Base-by-base conservation (phyloP, 768 basidiomycete species). In the Pleurotus tuber-regium region DNA sequence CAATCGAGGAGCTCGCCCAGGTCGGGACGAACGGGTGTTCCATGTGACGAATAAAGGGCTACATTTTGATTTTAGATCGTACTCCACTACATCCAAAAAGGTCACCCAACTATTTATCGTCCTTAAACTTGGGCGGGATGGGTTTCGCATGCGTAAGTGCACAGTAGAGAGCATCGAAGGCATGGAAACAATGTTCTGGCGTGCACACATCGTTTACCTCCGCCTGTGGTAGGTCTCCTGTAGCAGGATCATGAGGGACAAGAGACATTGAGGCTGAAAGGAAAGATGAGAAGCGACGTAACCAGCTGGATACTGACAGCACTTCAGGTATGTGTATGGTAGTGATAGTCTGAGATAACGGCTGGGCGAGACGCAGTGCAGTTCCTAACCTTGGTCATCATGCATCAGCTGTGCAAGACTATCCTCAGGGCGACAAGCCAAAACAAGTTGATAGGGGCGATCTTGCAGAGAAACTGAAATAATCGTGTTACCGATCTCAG, bases 21-120 rank as follows among this genome's bases (percentile, higher is more conserved):
- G 71, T 51, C 80, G 82, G 52, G 75, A 76, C 26, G 80, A 75
- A 53, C 78, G 79, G 39, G 82, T 86, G 68, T 92, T 94, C 95
- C 95, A 99, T 4, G 96, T 98, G 26, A 98, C 92, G 68, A 99
- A 99, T 50, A 99, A 75, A 10, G 95, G 93, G 68, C 92, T 93
- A 56, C 38, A 12, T 30, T 19, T 33, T 19, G 51, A 16, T 33
- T 43, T 26, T 14, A 42, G 7, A 9, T 24, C 14, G 9, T 42
- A 14, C 12, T 18, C 23, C 7, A 23, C 7, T 14, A 35, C 53
- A 23, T 31, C 46, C 38, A 54, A 38, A 47, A 24, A 55, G 41
- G 50, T 35, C 16, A 39, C 72, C 86, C 62, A 66, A 95, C 92
- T 84, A 94, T 67, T 89, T 86, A 51, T 86, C 83, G 56, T 91